Conservation (phyloP, 129 eudicot genomes). For the Chrysanthemum makinoi region DNA sequence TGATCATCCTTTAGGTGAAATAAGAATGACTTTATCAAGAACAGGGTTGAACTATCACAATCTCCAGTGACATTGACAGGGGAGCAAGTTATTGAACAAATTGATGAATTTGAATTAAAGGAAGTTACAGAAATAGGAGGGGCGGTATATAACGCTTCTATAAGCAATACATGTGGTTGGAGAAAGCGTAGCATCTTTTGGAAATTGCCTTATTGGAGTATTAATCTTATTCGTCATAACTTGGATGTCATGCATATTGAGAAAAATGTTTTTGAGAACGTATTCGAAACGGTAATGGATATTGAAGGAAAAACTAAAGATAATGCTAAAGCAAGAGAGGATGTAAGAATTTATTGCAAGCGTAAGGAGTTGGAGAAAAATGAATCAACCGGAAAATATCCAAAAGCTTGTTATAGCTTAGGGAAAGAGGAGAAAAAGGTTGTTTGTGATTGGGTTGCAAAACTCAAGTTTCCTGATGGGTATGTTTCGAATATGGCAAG, state of each 20-base stretch:
- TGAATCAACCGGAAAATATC: neutral
- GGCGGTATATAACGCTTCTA: neutral
- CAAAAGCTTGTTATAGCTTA: conserved; percentile 11
- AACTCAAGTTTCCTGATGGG: conserved; percentile 16
- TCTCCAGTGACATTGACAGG: neutral
- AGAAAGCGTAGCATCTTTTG: neutral
- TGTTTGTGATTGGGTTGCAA: conserved; percentile 12
- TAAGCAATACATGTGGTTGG: neutral
- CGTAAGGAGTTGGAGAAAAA: neutral
- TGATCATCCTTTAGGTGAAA: conserved; percentile 7
- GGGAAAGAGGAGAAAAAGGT: neutral
- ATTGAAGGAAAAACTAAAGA: conserved; percentile 27
- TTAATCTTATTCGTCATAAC: conserved; percentile 20
- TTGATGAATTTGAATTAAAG: conserved; percentile 10
- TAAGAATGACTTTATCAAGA: neutral
- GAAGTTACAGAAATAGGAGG: neutral
- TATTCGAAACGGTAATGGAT: conserved; percentile 20
- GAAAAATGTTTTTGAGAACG: conserved; percentile 16
- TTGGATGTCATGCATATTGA: conserved; percentile 32
- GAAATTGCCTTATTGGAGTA: conserved; percentile 25
- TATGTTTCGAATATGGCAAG: conserved; percentile 22
- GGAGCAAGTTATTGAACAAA: conserved; percentile 7
- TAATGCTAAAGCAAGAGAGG: conserved; percentile 14
- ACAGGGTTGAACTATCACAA: neutral
- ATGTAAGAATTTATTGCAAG: neutral